Evolutionary conservation across 306 rosid species (phyloP).

Genomic region (Sindora glabra): DNA sequence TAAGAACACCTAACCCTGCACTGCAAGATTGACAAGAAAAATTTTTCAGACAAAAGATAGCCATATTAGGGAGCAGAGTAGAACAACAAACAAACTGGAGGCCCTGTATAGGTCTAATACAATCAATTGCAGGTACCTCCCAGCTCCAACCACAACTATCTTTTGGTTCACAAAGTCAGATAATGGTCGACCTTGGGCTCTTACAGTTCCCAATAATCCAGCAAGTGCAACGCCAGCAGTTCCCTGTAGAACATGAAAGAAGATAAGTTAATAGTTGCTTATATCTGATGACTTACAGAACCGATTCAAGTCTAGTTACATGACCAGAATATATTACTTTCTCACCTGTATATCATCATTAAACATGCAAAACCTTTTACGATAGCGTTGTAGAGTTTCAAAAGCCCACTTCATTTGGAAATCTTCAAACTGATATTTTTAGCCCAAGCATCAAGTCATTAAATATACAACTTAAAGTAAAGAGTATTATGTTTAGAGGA

Average conservation of each 20-base stretch:
- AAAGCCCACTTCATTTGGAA: slow-evolving; percentile 99
- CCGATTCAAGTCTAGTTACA: slow-evolving; percentile 1
- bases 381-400: slow-evolving; percentile 89
- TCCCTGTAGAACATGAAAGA: slow-evolving; percentile 53
- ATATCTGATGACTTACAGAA: no score
- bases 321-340: slow-evolving; percentile 14
- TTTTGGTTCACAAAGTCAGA: slow-evolving; percentile 76
- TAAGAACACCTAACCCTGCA: slow-evolving; percentile 97
- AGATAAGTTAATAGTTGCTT: slow-evolving; percentile 2
- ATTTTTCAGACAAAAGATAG: slow-evolving; percentile 12
- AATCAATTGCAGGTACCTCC: slow-evolving; percentile 62
- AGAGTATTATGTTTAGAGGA: slow-evolving; percentile 16
- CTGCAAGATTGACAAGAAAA: slow-evolving; percentile 38
- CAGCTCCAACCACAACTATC: slow-evolving; percentile 98
- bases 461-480: slow-evolving; percentile 9
- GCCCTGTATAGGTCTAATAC: slow-evolving; percentile 9
- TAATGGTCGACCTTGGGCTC: slow-evolving; percentile 92
- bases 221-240: slow-evolving; percentile 99
- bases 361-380: slow-evolving; percentile 88
- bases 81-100: slow-evolving; percentile 16
- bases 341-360: slow-evolving; percentile 98
- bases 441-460: slow-evolving; percentile 24
- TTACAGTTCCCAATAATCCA: slow-evolving; percentile 85
- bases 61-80: slow-evolving; percentile 12
- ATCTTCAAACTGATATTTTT: slow-evolving; percentile 79